Evolutionary conservation across 768 basidiomycete species (phyloP).

Genomic region (Rhodotorula sphaerocarpa): DNA sequence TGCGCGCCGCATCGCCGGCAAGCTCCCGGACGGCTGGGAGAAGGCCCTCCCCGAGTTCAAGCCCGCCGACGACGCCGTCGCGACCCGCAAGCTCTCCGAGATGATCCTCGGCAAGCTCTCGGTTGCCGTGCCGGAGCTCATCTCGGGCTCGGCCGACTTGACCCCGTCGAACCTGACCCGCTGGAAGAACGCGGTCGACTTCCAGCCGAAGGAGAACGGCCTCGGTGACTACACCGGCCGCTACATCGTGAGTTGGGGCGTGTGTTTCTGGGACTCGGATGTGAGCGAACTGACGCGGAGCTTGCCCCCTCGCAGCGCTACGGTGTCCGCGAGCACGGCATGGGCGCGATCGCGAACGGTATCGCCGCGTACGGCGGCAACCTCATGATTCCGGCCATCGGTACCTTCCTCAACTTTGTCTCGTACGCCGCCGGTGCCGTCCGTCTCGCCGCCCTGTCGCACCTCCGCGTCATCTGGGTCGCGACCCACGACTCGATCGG

Average conservation of each 20-base stretch:
- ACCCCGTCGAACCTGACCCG: conserved; percentile 52
- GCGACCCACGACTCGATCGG: conserved; percentile 77
- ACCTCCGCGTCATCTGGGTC: conserved; percentile 88
- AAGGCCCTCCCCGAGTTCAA: conserved; percentile 75
- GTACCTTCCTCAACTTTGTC: conserved; percentile 63
- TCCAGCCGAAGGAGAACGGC: conserved; percentile 79
- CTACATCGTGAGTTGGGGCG: conserved; percentile 52
- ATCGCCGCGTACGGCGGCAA: conserved; percentile 66
- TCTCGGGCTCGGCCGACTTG: conserved; percentile 42
- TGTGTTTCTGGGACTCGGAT: neutral
- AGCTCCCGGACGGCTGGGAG: conserved; percentile 81
- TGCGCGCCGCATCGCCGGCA: conserved; percentile 69
- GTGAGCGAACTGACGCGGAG: no score
- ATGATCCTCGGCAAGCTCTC: conserved; percentile 70
- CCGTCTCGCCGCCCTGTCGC: conserved; percentile 76
- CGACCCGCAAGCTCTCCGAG: conserved; percentile 87
- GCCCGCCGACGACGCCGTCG: conserved; percentile 70
- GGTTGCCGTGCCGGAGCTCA: conserved; percentile 68
- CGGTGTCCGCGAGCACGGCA: conserved; percentile 94
- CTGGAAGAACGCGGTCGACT: conserved; percentile 74
- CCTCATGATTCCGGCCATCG: conserved; percentile 68
- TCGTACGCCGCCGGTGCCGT: conserved; percentile 72
- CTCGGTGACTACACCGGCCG: conserved; percentile 76
- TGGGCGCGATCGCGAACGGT: conserved; percentile 93
- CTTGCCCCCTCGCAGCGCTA: conserved; percentile 50